Conservation (phyloP, 2,329 filamentous ascomycete species). For the Ophiocordyceps camponoti-leonardi region DNA sequence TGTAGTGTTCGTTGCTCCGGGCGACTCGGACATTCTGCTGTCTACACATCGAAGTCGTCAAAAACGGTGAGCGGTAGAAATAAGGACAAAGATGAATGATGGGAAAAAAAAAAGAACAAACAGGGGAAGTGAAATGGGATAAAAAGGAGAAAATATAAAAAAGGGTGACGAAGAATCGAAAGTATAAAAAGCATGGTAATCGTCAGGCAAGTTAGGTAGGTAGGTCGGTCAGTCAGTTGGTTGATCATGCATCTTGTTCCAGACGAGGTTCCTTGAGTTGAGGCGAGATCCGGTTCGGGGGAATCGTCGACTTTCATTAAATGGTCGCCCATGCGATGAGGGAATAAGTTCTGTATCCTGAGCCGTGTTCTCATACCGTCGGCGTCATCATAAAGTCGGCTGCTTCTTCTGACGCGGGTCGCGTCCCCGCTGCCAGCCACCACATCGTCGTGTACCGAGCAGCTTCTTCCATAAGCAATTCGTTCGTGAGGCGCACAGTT, state of each 20-base stretch:
- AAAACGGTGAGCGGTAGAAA: slow-evolving; percentile 4
- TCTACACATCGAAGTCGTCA: slow-evolving; percentile 29
- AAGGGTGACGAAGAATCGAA: neutral
- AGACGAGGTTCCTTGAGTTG: too few relatives aligned
- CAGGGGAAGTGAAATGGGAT: too few relatives aligned
- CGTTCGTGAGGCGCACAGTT: too few relatives aligned
- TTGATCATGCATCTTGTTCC: slow-evolving; percentile 15
- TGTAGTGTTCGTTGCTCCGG: slow-evolving; percentile 14
- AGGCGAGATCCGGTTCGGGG: slow-evolving; percentile 6
- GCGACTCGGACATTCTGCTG: slow-evolving; percentile 8
- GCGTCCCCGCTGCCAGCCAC: slow-evolving; percentile 4
- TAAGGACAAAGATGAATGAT: neutral
- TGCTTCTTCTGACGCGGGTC: slow-evolving; percentile 1
- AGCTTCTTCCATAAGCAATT: too few relatives aligned
- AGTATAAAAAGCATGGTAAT: slow-evolving; percentile 23
- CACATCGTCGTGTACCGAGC: neutral
- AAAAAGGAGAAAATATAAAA: too few relatives aligned
- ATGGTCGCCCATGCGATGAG: slow-evolving; percentile 24
- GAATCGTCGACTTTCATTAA: slow-evolving; percentile 16
- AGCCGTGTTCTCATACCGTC: slow-evolving; percentile 20
- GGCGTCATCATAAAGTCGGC: slow-evolving; percentile 19
- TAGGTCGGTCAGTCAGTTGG: too few relatives aligned
- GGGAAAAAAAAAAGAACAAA: neutral
- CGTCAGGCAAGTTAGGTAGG: slow-evolving; percentile 26
- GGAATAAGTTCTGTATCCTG: slow-evolving; percentile 22